Conservation (phyloP, 495 filamentous ascomycete species). For the Lasiosphaeria hispida region DNA sequence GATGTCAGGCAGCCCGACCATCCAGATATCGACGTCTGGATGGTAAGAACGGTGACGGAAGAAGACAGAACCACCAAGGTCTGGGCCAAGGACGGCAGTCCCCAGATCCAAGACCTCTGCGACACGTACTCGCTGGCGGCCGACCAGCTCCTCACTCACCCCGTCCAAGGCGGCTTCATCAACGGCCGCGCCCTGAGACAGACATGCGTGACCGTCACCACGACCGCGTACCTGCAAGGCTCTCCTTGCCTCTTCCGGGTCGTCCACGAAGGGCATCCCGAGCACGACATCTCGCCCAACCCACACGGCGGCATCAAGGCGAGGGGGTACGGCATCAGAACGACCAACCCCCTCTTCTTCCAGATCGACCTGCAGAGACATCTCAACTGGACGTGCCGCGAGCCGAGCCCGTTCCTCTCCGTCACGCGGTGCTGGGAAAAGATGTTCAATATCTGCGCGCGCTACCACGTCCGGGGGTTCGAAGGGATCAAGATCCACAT, state of each 20-base stretch:
- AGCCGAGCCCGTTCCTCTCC: slow-evolving; percentile 1
- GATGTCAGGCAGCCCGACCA: too few relatives aligned
- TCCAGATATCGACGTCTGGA: too few relatives aligned
- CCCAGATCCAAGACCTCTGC: too few relatives aligned
- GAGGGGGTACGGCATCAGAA: background rate
- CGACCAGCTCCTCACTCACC: too few relatives aligned
- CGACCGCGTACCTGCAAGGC: background rate
- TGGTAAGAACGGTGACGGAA: too few relatives aligned
- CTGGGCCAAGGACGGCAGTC: too few relatives aligned
- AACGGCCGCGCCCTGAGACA: too few relatives aligned
- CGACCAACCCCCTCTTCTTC: slow-evolving; percentile 1
- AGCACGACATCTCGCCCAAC: background rate
- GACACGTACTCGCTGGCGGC: too few relatives aligned
- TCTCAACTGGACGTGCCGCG: background rate
- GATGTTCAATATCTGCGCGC: background rate
- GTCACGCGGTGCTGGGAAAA: background rate
- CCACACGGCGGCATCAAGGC: slow-evolving; percentile 1
- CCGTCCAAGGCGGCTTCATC: too few relatives aligned
- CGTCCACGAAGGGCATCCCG: background rate
- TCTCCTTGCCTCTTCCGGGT: background rate
- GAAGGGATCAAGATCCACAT: background rate
- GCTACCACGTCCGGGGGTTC: background rate
- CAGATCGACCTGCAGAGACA: background rate
- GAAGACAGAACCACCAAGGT: too few relatives aligned
- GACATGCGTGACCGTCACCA: background rate